Percentiles rank a stretch among this genome's conserved stretches.
These are phyloP conservation scores for Mariannaea sp. DNA, from an alignment of 2,329 filamentous ascomycete species.

Conservation along the genomic window DNA sequence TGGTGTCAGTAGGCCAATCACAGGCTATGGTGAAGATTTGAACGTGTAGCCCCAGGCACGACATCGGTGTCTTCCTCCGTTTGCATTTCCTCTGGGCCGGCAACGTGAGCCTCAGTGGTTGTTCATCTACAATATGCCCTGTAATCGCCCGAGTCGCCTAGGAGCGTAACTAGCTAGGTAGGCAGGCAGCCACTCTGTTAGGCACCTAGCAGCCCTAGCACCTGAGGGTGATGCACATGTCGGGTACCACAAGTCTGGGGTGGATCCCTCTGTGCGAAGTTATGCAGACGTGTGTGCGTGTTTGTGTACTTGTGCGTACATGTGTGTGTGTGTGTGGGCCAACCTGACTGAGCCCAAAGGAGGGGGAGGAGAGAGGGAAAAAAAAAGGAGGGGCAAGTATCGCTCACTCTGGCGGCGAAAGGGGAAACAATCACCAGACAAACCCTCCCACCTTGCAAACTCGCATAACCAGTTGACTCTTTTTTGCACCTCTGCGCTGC, in stretches of 20 bases:
- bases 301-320: background rate
- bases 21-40: conserved; percentile 23
- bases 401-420: conserved; percentile 30
- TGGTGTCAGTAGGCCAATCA: conserved; percentile 30
- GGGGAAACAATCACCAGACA: conserved; percentile 38
- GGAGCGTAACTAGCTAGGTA: background rate
- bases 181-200: no score
- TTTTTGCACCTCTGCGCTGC: conserved; percentile 2
- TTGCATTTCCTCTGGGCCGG: no score
- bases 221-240: no score
- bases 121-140: background rate
- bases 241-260: no score
- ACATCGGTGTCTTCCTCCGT: no score
- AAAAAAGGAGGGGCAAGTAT: conserved; percentile 35
- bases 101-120: no score
- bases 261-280: no score
- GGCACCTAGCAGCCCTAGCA: no score
- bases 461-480: conserved; percentile 2
- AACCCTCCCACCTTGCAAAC: conserved; percentile 11
- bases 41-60: no score
- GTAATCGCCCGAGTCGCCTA: no score
- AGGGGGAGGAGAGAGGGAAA: conserved; percentile 25
- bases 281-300: no score
- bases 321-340: background rate
- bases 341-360: conserved; percentile 3